phyloP scores from a whole-genome alignment of 148 eudicot genomes.

The Fallopia convolvulus region DNA sequence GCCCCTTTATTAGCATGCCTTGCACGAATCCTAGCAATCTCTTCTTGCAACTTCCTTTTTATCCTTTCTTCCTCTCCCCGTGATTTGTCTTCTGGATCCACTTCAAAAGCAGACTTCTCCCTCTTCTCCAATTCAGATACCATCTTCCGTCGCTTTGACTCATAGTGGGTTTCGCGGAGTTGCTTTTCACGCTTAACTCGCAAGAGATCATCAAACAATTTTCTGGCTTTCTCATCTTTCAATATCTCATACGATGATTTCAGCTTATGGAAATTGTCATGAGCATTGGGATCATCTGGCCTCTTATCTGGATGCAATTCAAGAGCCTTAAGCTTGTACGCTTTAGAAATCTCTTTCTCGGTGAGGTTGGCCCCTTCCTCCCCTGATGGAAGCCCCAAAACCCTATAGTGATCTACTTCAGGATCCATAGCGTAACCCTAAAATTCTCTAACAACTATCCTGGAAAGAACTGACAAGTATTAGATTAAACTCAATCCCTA shows the following conservation, averaged over 20 bases:
- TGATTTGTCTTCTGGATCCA: constrained; percentile 29
- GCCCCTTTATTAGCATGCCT: constrained; percentile 31
- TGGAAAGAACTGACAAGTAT: not conserved
- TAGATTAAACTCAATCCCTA: not conserved
- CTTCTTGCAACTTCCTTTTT: constrained; percentile 40
- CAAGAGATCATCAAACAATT: constrained; percentile 52
- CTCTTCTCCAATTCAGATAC: constrained; percentile 66
- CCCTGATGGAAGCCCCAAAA: constrained; percentile 56
- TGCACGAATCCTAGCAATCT: constrained; percentile 47
- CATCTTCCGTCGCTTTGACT: constrained; percentile 52
- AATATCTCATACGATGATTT: constrained; percentile 50
- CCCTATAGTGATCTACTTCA: constrained; percentile 51
- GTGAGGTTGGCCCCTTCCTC: constrained; percentile 51
- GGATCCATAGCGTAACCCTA: constrained; percentile 26
- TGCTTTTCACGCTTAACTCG: constrained; percentile 40
- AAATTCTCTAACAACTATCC: not conserved
- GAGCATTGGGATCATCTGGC: constrained; percentile 57
- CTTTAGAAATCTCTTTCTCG: constrained; percentile 45
- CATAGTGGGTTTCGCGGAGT: constrained; percentile 31
- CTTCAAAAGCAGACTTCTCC: constrained; percentile 29
- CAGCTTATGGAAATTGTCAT: constrained; percentile 47
- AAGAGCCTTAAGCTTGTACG: constrained; percentile 48
- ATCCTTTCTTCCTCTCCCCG: constrained; percentile 53
- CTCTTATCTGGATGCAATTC: constrained; percentile 63
- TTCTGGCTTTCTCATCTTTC: constrained; percentile 43